Evolutionary conservation across 2,329 filamentous ascomycete genomes (phyloP).

Genomic region (Thelonectria rubi): DNA sequence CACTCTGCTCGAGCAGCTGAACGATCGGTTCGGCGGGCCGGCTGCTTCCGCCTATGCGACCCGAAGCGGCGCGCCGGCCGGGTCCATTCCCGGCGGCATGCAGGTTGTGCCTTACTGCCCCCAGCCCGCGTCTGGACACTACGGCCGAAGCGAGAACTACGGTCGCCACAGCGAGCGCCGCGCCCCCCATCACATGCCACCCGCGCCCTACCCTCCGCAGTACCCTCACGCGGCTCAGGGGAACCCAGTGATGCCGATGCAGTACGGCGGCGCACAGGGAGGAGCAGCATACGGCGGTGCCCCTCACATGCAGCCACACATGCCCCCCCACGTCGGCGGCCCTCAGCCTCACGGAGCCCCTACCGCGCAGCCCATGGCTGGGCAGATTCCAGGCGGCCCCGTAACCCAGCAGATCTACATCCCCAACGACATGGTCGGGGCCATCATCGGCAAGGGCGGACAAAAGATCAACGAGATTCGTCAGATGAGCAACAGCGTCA

Average conservation of each 20-base stretch:
- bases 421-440: conserved; percentile 99
- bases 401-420: conserved; percentile 99
- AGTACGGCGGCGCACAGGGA: conserved; percentile 81
- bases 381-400: conserved; percentile 66
- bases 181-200: conserved; percentile 74
- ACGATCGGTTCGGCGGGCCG: conserved; percentile 94
- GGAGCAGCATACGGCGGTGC: conserved; percentile 80
- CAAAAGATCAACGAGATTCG: conserved; percentile 99
- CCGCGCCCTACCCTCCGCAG: conserved; percentile 75
- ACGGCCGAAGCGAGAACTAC: conserved; percentile 88
- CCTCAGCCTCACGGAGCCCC: conserved; percentile 69
- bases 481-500: conserved; percentile 95
- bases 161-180: conserved; percentile 77
- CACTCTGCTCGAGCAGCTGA: conserved; percentile 96
- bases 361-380: conserved; percentile 78
- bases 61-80: conserved; percentile 89
- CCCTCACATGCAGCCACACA: conserved; percentile 78
- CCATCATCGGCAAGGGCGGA: conserved; percentile 98
- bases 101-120: conserved; percentile 98
- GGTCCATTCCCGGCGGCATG: conserved; percentile 95
- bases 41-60: conserved; percentile 98
- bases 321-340: conserved; percentile 65
- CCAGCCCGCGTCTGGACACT: conserved; percentile 91
- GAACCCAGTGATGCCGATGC: conserved; percentile 72
- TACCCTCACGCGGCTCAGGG: conserved; percentile 75